Percentiles rank a stretch among this genome's conserved stretches.
Evolutionary conservation across 176 grass and related monocot species (phyloP).

Genomic region (Eleusine coracana): DNA sequence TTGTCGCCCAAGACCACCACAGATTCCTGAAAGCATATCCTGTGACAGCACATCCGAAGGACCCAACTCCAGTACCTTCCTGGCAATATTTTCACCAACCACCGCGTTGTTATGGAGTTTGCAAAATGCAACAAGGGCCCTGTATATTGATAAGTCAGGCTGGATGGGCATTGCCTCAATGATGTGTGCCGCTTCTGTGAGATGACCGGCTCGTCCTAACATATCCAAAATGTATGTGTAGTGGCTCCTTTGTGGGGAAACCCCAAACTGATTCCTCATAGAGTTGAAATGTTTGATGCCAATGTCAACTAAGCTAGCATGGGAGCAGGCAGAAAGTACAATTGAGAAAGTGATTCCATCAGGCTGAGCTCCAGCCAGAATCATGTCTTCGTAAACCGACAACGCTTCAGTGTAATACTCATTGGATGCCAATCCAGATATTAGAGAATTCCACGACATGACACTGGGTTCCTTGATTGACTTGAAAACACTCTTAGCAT

Average conservation of each 20-base stretch:
- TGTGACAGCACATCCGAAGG: constrained; percentile 40
- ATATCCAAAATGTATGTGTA: constrained; percentile 71
- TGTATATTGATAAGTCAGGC: constrained; percentile 41
- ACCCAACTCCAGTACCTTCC: constrained; percentile 38
- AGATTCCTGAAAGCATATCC: constrained; percentile 44
- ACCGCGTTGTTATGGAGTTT: constrained; percentile 29
- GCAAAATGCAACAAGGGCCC: constrained; percentile 39
- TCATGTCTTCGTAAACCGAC: constrained; percentile 84
- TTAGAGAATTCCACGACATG: constrained; percentile 72
- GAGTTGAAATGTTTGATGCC: constrained; percentile 74
- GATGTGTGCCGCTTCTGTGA: constrained; percentile 55
- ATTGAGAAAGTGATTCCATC: constrained; percentile 68
- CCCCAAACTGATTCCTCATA: constrained; percentile 55
- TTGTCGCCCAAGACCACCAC: constrained; percentile 39
- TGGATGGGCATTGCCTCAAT: constrained; percentile 54
- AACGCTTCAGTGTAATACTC: constrained; percentile 50
- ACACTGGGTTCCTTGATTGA: constrained; percentile 61
- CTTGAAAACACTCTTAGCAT: constrained; percentile 60
- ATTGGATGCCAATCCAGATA: constrained; percentile 57
- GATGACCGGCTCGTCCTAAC: constrained; percentile 61
- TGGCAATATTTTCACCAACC: constrained; percentile 22
- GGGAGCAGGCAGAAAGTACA: constrained; percentile 62
- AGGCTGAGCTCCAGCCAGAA: constrained; percentile 55
- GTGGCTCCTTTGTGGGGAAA: constrained; percentile 66
- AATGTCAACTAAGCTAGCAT: constrained; percentile 51